phyloP scores from a whole-genome alignment of 75 land plant species.

The Larix kaempferi region DNA sequence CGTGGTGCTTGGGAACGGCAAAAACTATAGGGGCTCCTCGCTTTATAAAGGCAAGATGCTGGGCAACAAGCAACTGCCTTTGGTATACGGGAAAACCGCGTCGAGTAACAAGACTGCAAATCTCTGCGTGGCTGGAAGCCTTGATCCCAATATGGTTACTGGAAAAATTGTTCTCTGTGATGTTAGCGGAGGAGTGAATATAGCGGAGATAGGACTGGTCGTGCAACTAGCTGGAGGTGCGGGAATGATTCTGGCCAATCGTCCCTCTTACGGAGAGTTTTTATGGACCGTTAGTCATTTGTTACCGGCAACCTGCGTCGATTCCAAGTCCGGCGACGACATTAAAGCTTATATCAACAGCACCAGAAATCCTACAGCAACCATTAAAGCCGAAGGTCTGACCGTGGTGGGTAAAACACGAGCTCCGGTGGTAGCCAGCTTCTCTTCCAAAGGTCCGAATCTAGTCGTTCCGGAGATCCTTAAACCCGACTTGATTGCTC shows the following conservation, averaged over 20 bases:
- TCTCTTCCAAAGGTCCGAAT: slow-evolving; percentile 78
- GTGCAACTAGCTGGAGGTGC: slow-evolving; percentile 63
- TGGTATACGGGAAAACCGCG: background rate
- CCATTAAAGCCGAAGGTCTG: slow-evolving; percentile 39
- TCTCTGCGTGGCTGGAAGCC: slow-evolving; percentile 54
- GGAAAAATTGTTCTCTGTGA: slow-evolving; percentile 81
- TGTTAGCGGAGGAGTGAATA: slow-evolving; percentile 36
- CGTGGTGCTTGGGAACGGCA: slow-evolving; percentile 67
- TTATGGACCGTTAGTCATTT: slow-evolving; percentile 64
- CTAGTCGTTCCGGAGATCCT: slow-evolving; percentile 39
- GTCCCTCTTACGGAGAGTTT: slow-evolving; percentile 60
- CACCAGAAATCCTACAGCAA: slow-evolving; percentile 35
- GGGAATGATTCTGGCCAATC: slow-evolving; percentile 72
- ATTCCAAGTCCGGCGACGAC: slow-evolving; percentile 28
- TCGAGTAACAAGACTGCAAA: slow-evolving; percentile 21
- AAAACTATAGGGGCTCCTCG: slow-evolving; percentile 45
- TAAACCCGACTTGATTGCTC: slow-evolving; percentile 69
- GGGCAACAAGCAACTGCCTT: background rate
- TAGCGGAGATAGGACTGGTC: slow-evolving; percentile 63
- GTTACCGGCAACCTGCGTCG: slow-evolving; percentile 64
- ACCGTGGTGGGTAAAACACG: slow-evolving; percentile 44
- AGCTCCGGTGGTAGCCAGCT: slow-evolving; percentile 67
- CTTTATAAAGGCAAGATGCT: slow-evolving; percentile 42
- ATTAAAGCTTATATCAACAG: slow-evolving; percentile 47
- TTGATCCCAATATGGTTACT: slow-evolving; percentile 38